Percentiles rank a stretch among this genome's conserved stretches.
These are phyloP conservation scores for Stentor coeruleus DNA, from an alignment of 73 alveolate species.

Conservation along the genomic window DNA sequence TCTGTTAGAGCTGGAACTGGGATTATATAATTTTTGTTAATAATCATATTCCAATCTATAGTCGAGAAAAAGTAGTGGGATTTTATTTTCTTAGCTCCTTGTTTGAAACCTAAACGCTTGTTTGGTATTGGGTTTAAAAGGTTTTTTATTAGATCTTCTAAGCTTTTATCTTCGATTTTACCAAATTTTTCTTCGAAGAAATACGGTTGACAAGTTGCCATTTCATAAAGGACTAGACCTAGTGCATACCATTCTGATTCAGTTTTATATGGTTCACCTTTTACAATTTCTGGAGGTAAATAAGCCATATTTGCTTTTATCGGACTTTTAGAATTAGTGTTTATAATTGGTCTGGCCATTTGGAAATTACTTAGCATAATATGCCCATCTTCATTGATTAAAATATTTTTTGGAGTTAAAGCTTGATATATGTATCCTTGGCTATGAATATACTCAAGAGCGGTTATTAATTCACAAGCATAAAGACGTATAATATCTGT, in stretches of 20 bases:
- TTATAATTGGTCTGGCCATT: neutral
- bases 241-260: neutral
- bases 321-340: neutral
- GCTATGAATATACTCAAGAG: neutral
- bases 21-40: neutral
- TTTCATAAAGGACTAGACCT: neutral
- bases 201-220: neutral
- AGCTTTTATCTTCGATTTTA: neutral
- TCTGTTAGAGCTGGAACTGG: neutral
- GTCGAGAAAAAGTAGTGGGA: neutral
- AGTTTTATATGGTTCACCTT: neutral
- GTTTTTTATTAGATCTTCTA: neutral
- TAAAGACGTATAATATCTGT: neutral
- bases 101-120: neutral
- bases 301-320: constrained; percentile 47
- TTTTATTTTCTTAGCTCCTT: neutral
- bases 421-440: neutral
- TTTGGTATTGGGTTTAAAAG: neutral
- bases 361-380: neutral
- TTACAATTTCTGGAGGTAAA: neutral
- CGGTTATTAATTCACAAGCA: neutral
- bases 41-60: neutral
- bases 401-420: neutral
- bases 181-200: neutral
- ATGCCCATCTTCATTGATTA: neutral